Conservation (phyloP, 1,139 yeast species). For the Candida pseudoviswanathii region DNA sequence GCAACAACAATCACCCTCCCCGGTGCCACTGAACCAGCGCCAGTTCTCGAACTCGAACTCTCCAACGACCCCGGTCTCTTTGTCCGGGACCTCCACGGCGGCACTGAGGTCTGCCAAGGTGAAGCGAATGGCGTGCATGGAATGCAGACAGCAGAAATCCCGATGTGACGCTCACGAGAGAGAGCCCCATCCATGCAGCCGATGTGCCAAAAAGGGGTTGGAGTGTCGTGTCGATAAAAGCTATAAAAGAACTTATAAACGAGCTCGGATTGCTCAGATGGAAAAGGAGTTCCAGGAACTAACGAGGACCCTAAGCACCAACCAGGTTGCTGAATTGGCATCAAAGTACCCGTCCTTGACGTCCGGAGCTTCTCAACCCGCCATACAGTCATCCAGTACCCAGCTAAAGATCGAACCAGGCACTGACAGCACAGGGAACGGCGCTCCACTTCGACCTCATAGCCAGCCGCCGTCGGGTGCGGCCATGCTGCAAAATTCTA, state of each 20-base stretch:
- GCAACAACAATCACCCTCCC: constrained; percentile 23
- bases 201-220: constrained; percentile 72
- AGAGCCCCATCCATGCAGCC: constrained; percentile 79
- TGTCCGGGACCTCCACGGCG: constrained; percentile 1
- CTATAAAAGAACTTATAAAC: constrained; percentile 84
- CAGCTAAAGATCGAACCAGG: not conserved
- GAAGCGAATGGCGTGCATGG: constrained; percentile 87
- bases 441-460: too few relatives aligned
- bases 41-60: constrained; percentile 8
- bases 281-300: constrained; percentile 77
- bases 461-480: not conserved
- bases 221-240: constrained; percentile 75
- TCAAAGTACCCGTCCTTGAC: constrained; percentile 31
- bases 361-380: not conserved
- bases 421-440: not conserved
- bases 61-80: constrained; percentile 10
- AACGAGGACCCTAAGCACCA: constrained; percentile 55
- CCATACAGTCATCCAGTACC: not conserved
- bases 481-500: constrained; percentile 1
- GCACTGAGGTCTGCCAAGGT: constrained; percentile 24
- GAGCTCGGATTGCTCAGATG: constrained; percentile 82
- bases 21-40: constrained; percentile 8
- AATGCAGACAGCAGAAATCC: constrained; percentile 92
- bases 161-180: constrained; percentile 83
- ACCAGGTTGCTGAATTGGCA: constrained; percentile 51